Conservation (phyloP, 345 rosid genomes). For the Rhizophora mangle region DNA sequence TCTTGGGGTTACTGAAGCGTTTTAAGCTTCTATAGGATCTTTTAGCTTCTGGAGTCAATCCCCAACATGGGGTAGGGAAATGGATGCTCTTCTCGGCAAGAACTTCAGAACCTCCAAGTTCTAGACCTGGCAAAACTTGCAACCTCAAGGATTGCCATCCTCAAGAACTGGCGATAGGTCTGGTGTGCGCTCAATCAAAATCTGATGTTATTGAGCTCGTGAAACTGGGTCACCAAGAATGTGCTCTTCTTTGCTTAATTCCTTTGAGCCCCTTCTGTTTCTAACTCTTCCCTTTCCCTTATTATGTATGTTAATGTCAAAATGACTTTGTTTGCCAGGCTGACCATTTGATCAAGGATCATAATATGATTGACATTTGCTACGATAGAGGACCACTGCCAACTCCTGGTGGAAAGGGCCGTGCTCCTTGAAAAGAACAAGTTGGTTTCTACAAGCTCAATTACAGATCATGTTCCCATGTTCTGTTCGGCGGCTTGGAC, state of each 20-base stretch:
- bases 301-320: not conserved
- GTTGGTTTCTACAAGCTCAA: constrained; percentile 17
- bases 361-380: constrained; percentile 39
- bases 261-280: not conserved
- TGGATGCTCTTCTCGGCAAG: constrained; percentile 37
- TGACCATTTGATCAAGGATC: constrained; percentile 43
- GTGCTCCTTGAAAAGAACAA: constrained; percentile 32
- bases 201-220: constrained; percentile 50
- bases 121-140: constrained; percentile 41
- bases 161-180: constrained; percentile 42
- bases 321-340: constrained; percentile 26
- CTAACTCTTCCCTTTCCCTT: not conserved
- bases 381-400: constrained; percentile 46
- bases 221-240: constrained; percentile 43
- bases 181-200: constrained; percentile 36
- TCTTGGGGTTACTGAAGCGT: not conserved
- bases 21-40: not conserved
- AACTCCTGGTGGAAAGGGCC: constrained; percentile 37
- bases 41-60: not conserved
- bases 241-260: constrained; percentile 45
- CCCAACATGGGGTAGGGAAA: constrained; percentile 22
- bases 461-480: not conserved
- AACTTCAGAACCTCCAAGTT: constrained; percentile 38
- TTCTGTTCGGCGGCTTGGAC: no score
- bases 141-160: constrained; percentile 40